Conservation (phyloP, 2,329 filamentous ascomycete genomes). For the Gnomoniopsis sp. region DNA sequence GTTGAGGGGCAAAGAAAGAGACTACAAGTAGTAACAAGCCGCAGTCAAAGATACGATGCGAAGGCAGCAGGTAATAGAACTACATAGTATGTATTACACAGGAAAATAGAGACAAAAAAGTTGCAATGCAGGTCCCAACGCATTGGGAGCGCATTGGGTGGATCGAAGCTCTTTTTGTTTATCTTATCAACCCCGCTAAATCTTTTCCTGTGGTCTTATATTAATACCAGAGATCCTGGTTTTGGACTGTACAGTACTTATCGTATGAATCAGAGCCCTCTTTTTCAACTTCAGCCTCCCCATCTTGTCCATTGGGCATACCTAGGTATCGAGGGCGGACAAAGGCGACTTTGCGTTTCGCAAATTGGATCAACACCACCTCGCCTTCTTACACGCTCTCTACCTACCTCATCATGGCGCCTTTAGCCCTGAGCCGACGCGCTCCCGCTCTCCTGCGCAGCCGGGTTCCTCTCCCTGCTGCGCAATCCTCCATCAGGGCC, state of each 20-base stretch:
- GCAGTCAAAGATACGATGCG: no score
- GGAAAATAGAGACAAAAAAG: no score
- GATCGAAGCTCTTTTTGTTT: not conserved
- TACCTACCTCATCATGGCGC: conserved; percentile 35
- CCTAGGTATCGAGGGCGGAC: conserved; percentile 7
- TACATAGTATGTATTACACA: no score
- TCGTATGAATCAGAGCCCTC: conserved; percentile 13
- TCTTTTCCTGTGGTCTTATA: not conserved
- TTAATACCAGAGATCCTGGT: not conserved
- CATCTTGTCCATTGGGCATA: conserved; percentile 16
- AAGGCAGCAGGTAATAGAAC: no score
- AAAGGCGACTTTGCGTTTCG: conserved; percentile 3
- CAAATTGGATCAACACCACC: conserved; percentile 13
- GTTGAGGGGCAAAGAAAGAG: no score
- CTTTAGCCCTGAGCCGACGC: conserved; percentile 49
- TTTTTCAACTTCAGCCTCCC: conserved; percentile 1
- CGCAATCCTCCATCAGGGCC: conserved; percentile 38
- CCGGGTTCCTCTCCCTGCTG: conserved; percentile 45
- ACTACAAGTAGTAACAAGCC: no score
- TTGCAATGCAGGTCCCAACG: no score
- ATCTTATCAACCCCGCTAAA: conserved; percentile 15
- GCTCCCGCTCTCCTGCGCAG: conserved; percentile 56
- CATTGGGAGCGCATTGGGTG: no score
- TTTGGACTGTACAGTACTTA: not conserved
- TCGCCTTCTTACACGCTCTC: conserved; percentile 25